Base-by-base conservation (phyloP, 2,329 filamentous ascomycete genomes). In the Amauroascus verrucosus region DNA sequence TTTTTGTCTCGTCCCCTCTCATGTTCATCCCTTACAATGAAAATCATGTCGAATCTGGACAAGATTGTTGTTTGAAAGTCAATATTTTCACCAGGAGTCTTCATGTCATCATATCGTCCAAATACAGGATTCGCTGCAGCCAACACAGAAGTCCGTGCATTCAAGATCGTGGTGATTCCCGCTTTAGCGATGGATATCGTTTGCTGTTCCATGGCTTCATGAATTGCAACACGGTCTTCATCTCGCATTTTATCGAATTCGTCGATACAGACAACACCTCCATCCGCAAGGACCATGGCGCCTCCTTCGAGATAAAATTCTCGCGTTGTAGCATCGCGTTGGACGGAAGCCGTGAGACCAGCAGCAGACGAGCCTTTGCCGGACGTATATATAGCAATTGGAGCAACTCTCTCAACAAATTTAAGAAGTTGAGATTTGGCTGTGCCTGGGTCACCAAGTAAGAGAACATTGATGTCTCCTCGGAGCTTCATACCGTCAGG, bases 181-280 rank as follows among this genome's bases (percentile, higher is more conserved):
- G 93, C 93, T 73, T 98, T 97, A 59, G 93, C 93, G 62, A 98
- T 97, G 9, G 93, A 97, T 57, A 98, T 98, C 0, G 93, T 98
- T 70, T 98, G 93, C 73, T 98, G 93, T 68, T 98, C 93, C 93
- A 98, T 98, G 55, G 93, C 93, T 79, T 98, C 93, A 77, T 98
- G 93, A 60, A 98, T 98, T 1, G 93, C 93, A 6, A 97, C 93
- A 62, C 93, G 81, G 63, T 98, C 93, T 69, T 98, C 93, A 66
- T 98, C 93, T 58, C 93, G 81, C 93, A 98, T 98, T 77, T 98
- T 98, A 75, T 98, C 93, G 66, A 98, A 98, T 72, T 98, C 93
- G 66, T 98, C 93, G 62, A 98, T 98, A 70, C 93, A 97, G 8
- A 97, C 93, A 0, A 97, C 91, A 62, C 93, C 93, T 1, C 90